Base-by-base conservation (phyloP, 352 stramenopile species). In the Phytopythium delawarense region DNA sequence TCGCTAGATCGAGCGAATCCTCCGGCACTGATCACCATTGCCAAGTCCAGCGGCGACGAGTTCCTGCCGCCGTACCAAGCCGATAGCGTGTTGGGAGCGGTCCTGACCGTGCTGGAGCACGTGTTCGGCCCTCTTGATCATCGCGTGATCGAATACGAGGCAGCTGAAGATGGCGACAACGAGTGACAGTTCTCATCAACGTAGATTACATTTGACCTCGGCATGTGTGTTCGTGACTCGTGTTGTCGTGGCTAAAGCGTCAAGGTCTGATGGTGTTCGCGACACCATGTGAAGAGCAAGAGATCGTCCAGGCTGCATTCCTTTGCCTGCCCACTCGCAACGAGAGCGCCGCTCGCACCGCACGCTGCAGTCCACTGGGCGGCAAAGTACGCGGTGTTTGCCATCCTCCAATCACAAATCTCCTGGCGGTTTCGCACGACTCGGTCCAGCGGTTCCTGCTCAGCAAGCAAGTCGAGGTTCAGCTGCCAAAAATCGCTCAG, bases 21-120 rank as follows among this genome's bases (percentile, higher is more conserved):
- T 62, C 88, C 88, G n/a, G 61, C 69, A 13, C 63, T 96, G n/a
- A 78, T 96, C 49, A 94, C 87, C 7, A 84, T 96, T 23, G 87
- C 88, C 7, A 93, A 88, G 56, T 96, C 88, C 7, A 84, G 76
- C 1, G 71, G 72, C 3, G 88, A 96, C 49, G 60, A 83, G 32
- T 96, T 83, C 62, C 72, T 92, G 25, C 88, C 87, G 7, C 72
- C 76, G 0, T 66, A 88, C 45, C 84, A 94, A 54, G 52, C 87
- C 1, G 69, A 85, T 28, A 44, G 66, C 16, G 76, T 94, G 11
- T 65, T 86, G 1, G 34, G 64, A 13, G 62, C 58, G 25, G 74
- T 90, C 12, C 62, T 96, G 25, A 46, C 44, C 7, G 80, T 88
- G 52, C 71, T 96, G 0, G 52, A 66, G 30, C 39, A 68, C 51